These are phyloP conservation scores for Mortierella sp. DNA, from an alignment of 371 early-diverging fungal species.

Conservation along the genomic window DNA sequence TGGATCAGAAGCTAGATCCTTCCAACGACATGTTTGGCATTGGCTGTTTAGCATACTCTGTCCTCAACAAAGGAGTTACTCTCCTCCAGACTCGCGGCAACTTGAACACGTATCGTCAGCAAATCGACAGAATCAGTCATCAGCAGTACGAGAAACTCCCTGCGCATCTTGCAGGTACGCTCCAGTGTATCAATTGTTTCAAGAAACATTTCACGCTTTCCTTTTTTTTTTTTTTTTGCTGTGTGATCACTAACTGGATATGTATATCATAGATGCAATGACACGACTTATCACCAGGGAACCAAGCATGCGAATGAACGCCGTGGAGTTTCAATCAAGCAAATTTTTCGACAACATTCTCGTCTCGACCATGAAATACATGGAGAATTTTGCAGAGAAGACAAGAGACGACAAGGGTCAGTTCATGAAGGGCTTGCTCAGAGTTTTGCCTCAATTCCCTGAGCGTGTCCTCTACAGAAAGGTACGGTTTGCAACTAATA, in stretches of 20 bases:
- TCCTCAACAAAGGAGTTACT: conserved; percentile 79
- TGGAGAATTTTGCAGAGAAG: conserved; percentile 86
- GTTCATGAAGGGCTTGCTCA: conserved; percentile 83
- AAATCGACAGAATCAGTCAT: conserved; percentile 63
- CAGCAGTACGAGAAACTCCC: conserved; percentile 66
- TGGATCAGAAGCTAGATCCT: conserved; percentile 66
- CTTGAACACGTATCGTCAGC: conserved; percentile 73
- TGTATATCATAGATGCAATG: conserved; percentile 61
- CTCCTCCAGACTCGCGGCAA: conserved; percentile 76
- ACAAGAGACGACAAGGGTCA: conserved; percentile 81
- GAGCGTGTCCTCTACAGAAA: conserved; percentile 75
- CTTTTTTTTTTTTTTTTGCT: neutral
- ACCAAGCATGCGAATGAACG: conserved; percentile 71
- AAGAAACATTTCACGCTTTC: neutral
- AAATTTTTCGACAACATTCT: conserved; percentile 85
- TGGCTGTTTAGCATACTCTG: conserved; percentile 84
- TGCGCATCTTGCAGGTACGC: conserved; percentile 63
- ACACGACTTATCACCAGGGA: conserved; percentile 65
- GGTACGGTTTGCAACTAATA: conserved; percentile 45
- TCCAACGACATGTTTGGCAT: conserved; percentile 87
- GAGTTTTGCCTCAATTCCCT: conserved; percentile 81
- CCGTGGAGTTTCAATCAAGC: conserved; percentile 73
- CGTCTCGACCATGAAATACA: conserved; percentile 82
- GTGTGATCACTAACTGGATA: neutral
- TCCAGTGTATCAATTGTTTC: no score